Evolutionary conservation across 1,139 yeast genomes (phyloP).

Genomic region (Arxiozyma slooffiae): DNA sequence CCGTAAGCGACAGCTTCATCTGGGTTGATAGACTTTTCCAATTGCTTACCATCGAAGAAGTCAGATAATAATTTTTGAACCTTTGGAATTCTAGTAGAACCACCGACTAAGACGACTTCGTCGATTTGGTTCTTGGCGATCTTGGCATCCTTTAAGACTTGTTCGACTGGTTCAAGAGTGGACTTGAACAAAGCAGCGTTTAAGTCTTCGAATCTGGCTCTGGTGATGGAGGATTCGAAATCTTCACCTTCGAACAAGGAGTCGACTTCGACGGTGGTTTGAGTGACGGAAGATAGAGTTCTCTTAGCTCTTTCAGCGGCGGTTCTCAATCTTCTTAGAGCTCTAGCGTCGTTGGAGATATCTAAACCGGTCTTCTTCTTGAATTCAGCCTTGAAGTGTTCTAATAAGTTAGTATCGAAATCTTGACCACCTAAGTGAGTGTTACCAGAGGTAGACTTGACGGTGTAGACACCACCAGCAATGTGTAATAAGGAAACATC

Average conservation of each 20-base stretch:
- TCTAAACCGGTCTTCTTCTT: constrained; percentile 94
- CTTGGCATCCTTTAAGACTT: constrained; percentile 94
- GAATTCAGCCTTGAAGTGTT: constrained; percentile 90
- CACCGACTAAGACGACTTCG: constrained; percentile 98
- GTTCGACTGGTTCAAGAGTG: constrained; percentile 95
- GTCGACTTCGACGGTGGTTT: constrained; percentile 94
- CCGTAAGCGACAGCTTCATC: constrained; percentile 97
- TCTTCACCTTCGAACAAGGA: constrained; percentile 94
- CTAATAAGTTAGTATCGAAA: constrained; percentile 93
- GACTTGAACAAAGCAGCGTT: constrained; percentile 93
- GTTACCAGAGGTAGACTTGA: constrained; percentile 99
- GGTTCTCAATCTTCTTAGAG: constrained; percentile 96
- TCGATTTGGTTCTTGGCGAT: constrained; percentile 79
- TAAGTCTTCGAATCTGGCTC: constrained; percentile 99
- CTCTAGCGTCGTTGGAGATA: constrained; percentile 86
- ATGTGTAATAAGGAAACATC: constrained; percentile 93
- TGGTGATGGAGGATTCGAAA: constrained; percentile 91
- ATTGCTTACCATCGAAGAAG: constrained; percentile 97
- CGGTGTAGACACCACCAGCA: constrained; percentile 99
- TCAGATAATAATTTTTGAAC: constrained; percentile 95
- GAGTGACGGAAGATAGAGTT: constrained; percentile 93
- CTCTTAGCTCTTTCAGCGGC: constrained; percentile 99
- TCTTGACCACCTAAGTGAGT: constrained; percentile 99
- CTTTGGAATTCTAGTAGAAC: constrained; percentile 99
- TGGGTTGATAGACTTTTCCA: constrained; percentile 94